Base-by-base conservation (phyloP, 306 rosid species). In the Trifolium fragiferum region DNA sequence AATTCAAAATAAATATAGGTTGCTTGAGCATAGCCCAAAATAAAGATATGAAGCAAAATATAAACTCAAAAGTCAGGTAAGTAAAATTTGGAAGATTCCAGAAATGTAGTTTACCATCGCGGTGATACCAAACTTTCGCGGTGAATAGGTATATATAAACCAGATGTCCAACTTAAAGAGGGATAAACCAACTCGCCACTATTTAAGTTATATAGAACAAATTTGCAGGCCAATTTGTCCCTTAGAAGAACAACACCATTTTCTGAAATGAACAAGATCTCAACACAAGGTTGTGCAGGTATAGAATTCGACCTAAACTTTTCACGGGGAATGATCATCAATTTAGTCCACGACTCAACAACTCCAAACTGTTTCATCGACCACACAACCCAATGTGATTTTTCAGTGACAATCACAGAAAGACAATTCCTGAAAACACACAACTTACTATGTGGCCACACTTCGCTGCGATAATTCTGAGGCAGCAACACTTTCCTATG, bases 341-440 rank as follows among this genome's bases (percentile, higher is more conserved):
- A 41, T 64, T 41, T 78, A 78, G 68, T 64, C 82, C 76, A 72
- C 7, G 82, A 72, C n/a, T 43, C 3, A 5, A 7, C 35, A 51
- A 71, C 77, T 7, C 77, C 68, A 30, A 25, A 72, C 32, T 78
- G 53, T 66, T 78, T 63, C 82, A 71, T 76, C 20, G 18, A 4
- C 82, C 73, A 78, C 19, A 53, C 60, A 38, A 15, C 13, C 75
- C 69, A 68, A 7, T 64, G 51, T 2, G 25, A 21, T 21, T 21
- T 21, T 21, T 21, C 25, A 78, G 20, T 30, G 8, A 15, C 8
- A 14, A 4, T 6, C 32, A 71, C n/a, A 43, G 49, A 70, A 49
- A 81, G 81, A 13, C 49, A 44, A 2, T 64, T 33, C 10, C 35
- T 38, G 30, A 61, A 19, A 5, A 74, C 67, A 3, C 8, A n/a